A percentile compares a stretch with the other conserved stretches of the same genome.
Conservation (phyloP, 2,329 filamentous ascomycete genomes). For the Dothidotthia symphoricarpi region DNA sequence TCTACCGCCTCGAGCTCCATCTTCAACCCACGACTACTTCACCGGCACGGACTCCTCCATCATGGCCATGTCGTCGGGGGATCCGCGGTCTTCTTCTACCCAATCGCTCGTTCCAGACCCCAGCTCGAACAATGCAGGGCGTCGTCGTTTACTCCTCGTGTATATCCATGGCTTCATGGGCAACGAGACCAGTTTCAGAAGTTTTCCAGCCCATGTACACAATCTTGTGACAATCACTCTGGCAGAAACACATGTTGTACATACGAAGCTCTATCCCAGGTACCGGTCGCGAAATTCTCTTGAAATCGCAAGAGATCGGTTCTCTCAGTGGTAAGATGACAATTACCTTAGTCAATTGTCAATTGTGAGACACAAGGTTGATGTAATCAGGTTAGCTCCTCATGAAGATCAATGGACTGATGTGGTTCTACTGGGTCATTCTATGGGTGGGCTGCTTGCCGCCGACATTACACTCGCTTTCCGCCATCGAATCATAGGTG, state of each 20-base stretch:
- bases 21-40: slow-evolving; percentile 12
- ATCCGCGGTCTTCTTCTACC: slow-evolving; percentile 48
- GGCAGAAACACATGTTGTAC: slow-evolving; percentile 71
- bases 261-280: slow-evolving; percentile 81
- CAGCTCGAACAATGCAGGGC: slow-evolving; percentile 29
- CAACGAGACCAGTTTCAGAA: slow-evolving; percentile 80
- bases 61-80: slow-evolving; percentile 34
- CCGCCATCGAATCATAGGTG: slow-evolving; percentile 75
- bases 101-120: slow-evolving; percentile 47
- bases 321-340: slow-evolving; percentile 66
- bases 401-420: slow-evolving; percentile 74
- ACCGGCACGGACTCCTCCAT: slow-evolving; percentile 23
- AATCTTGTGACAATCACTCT: slow-evolving; percentile 66
- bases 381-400: slow-evolving; percentile 61
- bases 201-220: slow-evolving; percentile 86
- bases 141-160: slow-evolving; percentile 66
- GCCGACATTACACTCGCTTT: slow-evolving; percentile 75
- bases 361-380: neutral
- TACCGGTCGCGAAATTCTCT: slow-evolving; percentile 75
- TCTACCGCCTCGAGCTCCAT: slow-evolving; percentile 30
- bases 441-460: slow-evolving; percentile 81
- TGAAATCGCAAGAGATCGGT: slow-evolving; percentile 73
- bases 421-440: slow-evolving; percentile 80
- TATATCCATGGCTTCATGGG: slow-evolving; percentile 93
- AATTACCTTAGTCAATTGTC: neutral